phyloP scores from a whole-genome alignment of 257 asterid genomes.

The Solanum gracilifrons region DNA sequence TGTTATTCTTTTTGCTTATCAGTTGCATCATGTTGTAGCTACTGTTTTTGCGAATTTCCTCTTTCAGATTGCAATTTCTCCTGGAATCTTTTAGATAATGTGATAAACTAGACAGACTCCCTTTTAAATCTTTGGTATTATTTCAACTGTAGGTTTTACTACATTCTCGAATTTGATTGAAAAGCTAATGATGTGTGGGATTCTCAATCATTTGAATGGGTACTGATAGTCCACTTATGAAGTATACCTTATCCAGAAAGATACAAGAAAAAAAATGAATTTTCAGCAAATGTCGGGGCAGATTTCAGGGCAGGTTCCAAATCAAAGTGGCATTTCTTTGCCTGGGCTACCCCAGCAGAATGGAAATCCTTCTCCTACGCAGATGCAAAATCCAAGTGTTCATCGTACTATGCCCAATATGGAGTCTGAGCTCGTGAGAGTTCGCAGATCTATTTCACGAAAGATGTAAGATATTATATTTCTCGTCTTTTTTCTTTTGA shows the following conservation, averaged over 20 bases:
- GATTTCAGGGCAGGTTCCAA: slow-evolving; percentile 55
- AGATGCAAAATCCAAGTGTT: slow-evolving; percentile 56
- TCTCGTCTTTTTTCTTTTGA: not conserved
- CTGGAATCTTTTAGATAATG: not conserved
- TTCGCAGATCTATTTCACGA: slow-evolving; percentile 41
- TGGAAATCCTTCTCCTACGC: slow-evolving; percentile 46
- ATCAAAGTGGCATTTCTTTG: slow-evolving; percentile 41
- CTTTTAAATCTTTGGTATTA: not conserved
- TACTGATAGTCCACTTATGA: slow-evolving; percentile 1
- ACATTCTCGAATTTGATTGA: not conserved
- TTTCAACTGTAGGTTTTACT: not conserved
- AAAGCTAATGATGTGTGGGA: not conserved
- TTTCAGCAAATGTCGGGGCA: slow-evolving; percentile 55
- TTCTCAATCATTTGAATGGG: not conserved
- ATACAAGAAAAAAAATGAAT: slow-evolving; percentile 33
- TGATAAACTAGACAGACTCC: not conserved
- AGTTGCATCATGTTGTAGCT: not conserved
- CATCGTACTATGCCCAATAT: slow-evolving; percentile 29
- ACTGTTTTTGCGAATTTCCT: not conserved
- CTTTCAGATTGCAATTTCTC: not conserved
- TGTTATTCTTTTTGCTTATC: not conserved
- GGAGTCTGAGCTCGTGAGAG: slow-evolving; percentile 41
- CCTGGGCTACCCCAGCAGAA: slow-evolving; percentile 50
- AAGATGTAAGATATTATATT: slow-evolving; percentile 47
- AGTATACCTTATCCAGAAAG: not conserved